phyloP scores from a whole-genome alignment of 2,329 filamentous ascomycete genomes.

The Arthrobotrys iridis region DNA sequence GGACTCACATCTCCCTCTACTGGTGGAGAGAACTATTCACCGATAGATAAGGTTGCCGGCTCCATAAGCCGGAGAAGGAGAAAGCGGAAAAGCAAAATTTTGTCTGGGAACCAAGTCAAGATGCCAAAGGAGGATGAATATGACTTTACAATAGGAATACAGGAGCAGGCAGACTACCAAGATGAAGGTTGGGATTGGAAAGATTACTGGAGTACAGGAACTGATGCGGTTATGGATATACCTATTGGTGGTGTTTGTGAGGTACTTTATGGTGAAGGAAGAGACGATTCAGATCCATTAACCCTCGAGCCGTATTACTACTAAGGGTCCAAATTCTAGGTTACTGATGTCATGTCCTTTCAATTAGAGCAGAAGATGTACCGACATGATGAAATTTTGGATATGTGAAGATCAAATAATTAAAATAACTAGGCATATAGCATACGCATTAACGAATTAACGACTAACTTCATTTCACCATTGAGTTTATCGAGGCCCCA shows the following conservation, averaged over 20 bases:
- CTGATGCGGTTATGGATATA: constrained; percentile 96
- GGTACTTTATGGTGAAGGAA: constrained; percentile 79
- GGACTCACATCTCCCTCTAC: constrained; percentile 48
- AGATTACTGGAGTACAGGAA: constrained; percentile 86
- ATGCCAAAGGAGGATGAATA: constrained; percentile 40
- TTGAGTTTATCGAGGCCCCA: no score
- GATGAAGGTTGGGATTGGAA: constrained; percentile 73
- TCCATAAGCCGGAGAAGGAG: constrained; percentile 47
- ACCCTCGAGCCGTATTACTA: constrained; percentile 46
- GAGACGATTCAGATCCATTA: constrained; percentile 59
- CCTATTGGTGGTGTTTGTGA: constrained; percentile 95
- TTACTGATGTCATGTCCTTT: neutral
- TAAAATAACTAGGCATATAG: neutral
- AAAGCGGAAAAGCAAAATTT: constrained; percentile 62
- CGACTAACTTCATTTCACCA: no score
- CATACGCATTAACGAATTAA: neutral
- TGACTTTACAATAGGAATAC: constrained; percentile 6
- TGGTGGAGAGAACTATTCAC: constrained; percentile 41
- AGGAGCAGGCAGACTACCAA: constrained; percentile 56
- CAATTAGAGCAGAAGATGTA: neutral
- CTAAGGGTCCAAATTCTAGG: neutral
- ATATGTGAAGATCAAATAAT: neutral
- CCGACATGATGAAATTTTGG: neutral
- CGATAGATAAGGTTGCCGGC: constrained; percentile 33
- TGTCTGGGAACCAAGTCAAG: constrained; percentile 38